These are phyloP conservation scores for Candida yuanshanica DNA, from an alignment of 805 yeast genomes.

Conservation along the genomic window DNA sequence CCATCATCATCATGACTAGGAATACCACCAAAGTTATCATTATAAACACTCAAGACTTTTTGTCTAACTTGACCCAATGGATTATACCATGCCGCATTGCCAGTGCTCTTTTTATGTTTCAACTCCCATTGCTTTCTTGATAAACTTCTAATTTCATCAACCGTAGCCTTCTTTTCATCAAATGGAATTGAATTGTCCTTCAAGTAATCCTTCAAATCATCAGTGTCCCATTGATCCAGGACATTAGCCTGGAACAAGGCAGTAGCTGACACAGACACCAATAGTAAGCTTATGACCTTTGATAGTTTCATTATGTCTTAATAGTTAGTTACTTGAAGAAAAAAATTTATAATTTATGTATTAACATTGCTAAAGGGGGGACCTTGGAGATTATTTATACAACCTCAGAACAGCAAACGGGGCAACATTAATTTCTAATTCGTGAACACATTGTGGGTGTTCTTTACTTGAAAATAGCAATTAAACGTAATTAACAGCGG, in stretches of 20 bases:
- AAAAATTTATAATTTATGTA: neutral
- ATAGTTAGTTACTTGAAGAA: too few species aligned
- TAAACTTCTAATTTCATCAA: constrained; percentile 23
- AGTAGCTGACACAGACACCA: neutral
- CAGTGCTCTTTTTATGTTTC: neutral
- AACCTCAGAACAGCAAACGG: neutral
- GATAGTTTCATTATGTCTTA: neutral
- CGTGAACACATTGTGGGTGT: neutral
- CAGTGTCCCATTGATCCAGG: constrained; percentile 26
- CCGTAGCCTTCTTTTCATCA: constrained; percentile 19
- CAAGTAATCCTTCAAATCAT: constrained; percentile 30
- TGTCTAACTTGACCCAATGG: constrained; percentile 11
- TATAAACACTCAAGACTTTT: constrained; percentile 8
- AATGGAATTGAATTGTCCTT: constrained; percentile 25
- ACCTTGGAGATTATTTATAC: neutral
- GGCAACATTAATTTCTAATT: neutral
- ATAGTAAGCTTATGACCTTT: neutral
- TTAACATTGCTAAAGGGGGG: neutral
- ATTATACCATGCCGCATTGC: constrained; percentile 9
- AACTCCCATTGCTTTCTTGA: constrained; percentile 26
- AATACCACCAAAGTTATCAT: neutral
- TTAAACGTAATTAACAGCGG: too few species aligned
- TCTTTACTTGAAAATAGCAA: neutral
- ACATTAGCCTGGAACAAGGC: constrained; percentile 10
- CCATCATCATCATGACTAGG: neutral